Percentiles rank a stretch among this genome's conserved stretches.
Conservation (phyloP, 176 grass and related monocot species). For the Musa itinerans region DNA sequence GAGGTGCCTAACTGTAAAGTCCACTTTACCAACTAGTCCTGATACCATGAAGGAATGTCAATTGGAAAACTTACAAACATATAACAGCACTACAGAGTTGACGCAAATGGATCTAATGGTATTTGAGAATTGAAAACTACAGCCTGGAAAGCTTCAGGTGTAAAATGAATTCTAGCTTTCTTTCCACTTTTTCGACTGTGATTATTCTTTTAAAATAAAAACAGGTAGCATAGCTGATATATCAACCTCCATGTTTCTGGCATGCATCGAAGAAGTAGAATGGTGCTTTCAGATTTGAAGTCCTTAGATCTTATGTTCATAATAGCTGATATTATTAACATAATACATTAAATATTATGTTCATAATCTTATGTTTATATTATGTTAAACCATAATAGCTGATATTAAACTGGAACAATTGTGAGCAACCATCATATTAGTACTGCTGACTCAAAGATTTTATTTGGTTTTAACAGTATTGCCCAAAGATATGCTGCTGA, state of each 20-base stretch:
- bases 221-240: background rate
- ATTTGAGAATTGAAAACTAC: background rate
- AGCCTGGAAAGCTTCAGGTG: background rate
- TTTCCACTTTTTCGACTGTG: background rate
- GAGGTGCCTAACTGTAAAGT: slow-evolving; percentile 96
- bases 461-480: no score
- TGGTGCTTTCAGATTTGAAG: no score
- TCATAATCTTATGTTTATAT: no score
- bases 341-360: no score
- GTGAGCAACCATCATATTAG: no score
- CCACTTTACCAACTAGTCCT: slow-evolving; percentile 89
- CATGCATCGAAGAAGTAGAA: background rate
- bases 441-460: no score
- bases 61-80: background rate
- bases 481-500: no score
- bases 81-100: background rate
- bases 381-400: no score
- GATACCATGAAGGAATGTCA: slow-evolving; percentile 22
- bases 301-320: no score
- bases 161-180: background rate
- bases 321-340: no score
- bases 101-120: background rate
- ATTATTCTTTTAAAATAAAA: background rate
- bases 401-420: no score
- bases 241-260: background rate